Conservation (phyloP, 2,329 filamentous ascomycete genomes). For the Exophiala xenobiotica region DNA sequence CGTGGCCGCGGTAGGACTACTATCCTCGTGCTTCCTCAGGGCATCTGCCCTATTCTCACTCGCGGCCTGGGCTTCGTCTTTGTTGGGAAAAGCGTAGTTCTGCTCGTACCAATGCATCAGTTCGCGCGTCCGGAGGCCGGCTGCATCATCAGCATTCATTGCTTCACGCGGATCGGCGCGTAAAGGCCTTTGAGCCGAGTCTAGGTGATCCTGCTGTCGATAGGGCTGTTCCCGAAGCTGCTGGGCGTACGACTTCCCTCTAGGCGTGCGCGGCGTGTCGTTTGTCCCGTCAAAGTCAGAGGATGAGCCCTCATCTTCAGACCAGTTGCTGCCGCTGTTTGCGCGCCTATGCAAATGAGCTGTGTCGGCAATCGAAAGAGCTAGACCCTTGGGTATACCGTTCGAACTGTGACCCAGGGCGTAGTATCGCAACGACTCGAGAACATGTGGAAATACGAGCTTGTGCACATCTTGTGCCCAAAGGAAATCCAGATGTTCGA, state of each 20-base stretch:
- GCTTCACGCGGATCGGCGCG: slow-evolving; percentile 1
- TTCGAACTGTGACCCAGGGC: slow-evolving; percentile 30
- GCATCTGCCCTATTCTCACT: slow-evolving; percentile 1
- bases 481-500: slow-evolving; percentile 94
- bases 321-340: slow-evolving; percentile 26
- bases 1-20: background rate
- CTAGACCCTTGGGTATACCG: slow-evolving; percentile 23
- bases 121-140: background rate
- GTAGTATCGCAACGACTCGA: slow-evolving; percentile 77
- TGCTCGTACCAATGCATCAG: background rate
- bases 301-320: slow-evolving; percentile 25
- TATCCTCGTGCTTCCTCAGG: background rate
- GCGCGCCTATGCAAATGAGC: slow-evolving; percentile 24
- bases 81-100: background rate
- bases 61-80: background rate
- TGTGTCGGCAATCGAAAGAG: slow-evolving; percentile 25
- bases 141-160: background rate
- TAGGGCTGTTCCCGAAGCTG: slow-evolving; percentile 28
- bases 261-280: slow-evolving; percentile 23
- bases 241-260: slow-evolving; percentile 28
- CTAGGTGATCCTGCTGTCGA: background rate
- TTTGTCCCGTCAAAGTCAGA: slow-evolving; percentile 29
- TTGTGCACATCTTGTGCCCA: slow-evolving; percentile 85
- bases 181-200: background rate
- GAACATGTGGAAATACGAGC: slow-evolving; percentile 87